Evolutionary conservation across 495 filamentous ascomycete species (phyloP).

Genomic region (Filosporella fistucella): DNA sequence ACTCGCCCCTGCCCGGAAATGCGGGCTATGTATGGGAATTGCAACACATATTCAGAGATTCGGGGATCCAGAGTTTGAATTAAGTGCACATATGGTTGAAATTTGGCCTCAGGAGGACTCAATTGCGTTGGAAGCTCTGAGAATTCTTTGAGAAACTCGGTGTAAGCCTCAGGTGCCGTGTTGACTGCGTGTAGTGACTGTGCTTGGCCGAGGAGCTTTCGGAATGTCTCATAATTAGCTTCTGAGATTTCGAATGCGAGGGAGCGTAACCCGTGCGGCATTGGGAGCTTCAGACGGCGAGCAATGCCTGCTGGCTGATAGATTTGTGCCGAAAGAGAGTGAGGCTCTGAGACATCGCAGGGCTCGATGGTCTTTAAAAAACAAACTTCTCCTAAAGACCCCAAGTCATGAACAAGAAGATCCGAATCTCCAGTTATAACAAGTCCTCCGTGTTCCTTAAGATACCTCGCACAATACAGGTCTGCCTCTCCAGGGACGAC

Average conservation of each 20-base stretch:
- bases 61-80: constrained; percentile 37
- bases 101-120: background rate
- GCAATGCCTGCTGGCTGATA: constrained; percentile 19
- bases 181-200: constrained; percentile 20
- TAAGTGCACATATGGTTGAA: background rate
- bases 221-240: constrained; percentile 28
- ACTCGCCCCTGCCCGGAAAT: constrained; percentile 7
- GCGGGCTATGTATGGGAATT: constrained; percentile 23
- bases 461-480: constrained; percentile 54
- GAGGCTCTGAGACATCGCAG: background rate
- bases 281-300: constrained; percentile 13
- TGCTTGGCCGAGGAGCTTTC: constrained; percentile 24
- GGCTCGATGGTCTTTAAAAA: constrained; percentile 49
- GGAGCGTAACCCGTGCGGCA: constrained; percentile 20
- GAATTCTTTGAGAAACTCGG: constrained; percentile 42
- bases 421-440: constrained; percentile 71
- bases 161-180: constrained; percentile 25
- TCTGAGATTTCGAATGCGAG: constrained; percentile 36
- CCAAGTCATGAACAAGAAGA: constrained; percentile 64
- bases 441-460: constrained; percentile 37
- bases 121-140: background rate
- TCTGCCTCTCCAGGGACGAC: constrained; percentile 73
- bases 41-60: constrained; percentile 41
- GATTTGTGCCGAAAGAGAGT: background rate
- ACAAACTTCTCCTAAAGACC: constrained; percentile 47